Evolutionary conservation across 129 eudicot species (phyloP), one percentile per base, ranked within the genome.

Genomic region (Flaveria trinervia): DNA sequence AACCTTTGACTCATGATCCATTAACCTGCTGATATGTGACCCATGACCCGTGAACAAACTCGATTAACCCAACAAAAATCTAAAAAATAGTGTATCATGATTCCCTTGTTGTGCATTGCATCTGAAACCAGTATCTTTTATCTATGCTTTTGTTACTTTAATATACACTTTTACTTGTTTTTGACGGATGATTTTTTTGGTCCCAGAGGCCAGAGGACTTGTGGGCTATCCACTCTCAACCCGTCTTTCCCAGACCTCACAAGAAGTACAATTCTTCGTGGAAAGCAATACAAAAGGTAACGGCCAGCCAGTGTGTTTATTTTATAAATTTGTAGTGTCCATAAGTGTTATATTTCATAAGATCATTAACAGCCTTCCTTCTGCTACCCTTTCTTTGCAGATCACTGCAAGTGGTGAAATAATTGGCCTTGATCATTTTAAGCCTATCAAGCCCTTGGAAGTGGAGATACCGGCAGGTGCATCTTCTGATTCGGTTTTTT

Each of bases 391-490:
- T 45, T 67, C 23, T 41, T 72, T 81, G 70, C 65, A 94, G 99
- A 75, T 89, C 80, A 87, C 96, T 80, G 90, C 80, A 64, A 59
- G 71, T 48, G 93, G 92, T 82, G 97, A 86, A 76, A 80, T 65
- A 82, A 87, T 94, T 54, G 97, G 96, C 75, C 89, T 94, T 46
- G 79, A 86, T 83, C 97, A 94, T 72, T 89, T 94, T 75, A 94
- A 89, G 80, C 99, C 99, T 22, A 80, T 94, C 57, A 83, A 88
- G 59, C 99, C 99, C 49, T 81, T 94, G 88, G 99, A 74, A 89
- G 96, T 85, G 99, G 99, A 75, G 99, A 94, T 83, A 94, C 99
- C 30, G 99, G 99, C 80, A 94, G 99, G 98, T 90, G 80, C 48
- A 18, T 62, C 16, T 25, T 71, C 54, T 26, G 22, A 74, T 36